Conservation (phyloP, 129 eudicot genomes). For the Arctium minus region DNA sequence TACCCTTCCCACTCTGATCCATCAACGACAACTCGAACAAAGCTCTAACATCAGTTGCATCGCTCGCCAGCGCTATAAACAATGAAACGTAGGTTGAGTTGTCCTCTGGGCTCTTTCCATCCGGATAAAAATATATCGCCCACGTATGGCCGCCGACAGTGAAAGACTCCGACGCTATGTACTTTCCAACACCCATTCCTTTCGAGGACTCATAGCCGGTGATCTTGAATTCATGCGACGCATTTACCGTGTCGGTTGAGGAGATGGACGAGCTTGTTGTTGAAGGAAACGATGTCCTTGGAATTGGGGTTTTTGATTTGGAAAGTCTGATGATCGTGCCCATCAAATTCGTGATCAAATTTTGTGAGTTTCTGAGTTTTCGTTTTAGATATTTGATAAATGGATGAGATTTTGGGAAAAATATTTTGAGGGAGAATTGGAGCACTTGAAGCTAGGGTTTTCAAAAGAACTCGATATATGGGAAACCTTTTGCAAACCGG, state of each 20-base stretch:
- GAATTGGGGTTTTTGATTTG: constrained; percentile 29
- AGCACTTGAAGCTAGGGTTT: neutral
- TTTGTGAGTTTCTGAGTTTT: neutral
- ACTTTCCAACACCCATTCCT: constrained; percentile 50
- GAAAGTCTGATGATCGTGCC: constrained; percentile 30
- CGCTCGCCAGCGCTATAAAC: constrained; percentile 51
- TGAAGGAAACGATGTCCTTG: constrained; percentile 16
- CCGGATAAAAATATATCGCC: constrained; percentile 57
- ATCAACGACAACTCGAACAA: constrained; percentile 45
- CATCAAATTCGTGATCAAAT: constrained; percentile 19
- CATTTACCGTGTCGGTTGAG: constrained; percentile 38
- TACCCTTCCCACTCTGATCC: constrained; percentile 55
- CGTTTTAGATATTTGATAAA: constrained; percentile 6
- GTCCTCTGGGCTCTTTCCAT: constrained; percentile 51
- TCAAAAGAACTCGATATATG: neutral
- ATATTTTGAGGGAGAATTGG: neutral
- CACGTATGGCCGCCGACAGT: constrained; percentile 46
- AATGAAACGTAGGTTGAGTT: constrained; percentile 41
- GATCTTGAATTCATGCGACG: constrained; percentile 49
- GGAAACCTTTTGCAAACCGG: neutral
- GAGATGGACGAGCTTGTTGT: constrained; percentile 35
- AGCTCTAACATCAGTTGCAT: constrained; percentile 53
- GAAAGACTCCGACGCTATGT: constrained; percentile 46
- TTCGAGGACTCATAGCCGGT: constrained; percentile 43
- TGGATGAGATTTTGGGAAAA: constrained; percentile 1